Evolutionary conservation across 1,284 basidiomycete genomes (phyloP).

Genomic region (Amylostereum areolatum): DNA sequence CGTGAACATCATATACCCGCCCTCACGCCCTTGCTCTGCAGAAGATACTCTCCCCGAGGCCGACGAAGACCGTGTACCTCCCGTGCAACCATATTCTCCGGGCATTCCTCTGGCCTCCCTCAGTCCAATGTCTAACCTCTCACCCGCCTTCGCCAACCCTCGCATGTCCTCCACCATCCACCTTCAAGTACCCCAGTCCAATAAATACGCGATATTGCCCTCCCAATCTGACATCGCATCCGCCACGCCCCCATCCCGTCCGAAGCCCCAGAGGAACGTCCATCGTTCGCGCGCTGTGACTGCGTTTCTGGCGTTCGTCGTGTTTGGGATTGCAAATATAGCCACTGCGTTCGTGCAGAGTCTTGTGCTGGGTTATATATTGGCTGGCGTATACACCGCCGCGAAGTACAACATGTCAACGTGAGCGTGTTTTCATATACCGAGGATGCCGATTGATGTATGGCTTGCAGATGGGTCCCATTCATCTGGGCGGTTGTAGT

Average conservation of each 20-base stretch:
- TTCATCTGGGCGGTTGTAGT: constrained; percentile 72
- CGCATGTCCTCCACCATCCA: too few relatives aligned
- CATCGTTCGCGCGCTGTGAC: constrained; percentile 60
- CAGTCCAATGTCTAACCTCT: too few relatives aligned
- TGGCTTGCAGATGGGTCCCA: constrained; percentile 64
- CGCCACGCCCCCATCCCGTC: too few relatives aligned
- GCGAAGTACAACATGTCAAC: constrained; percentile 76
- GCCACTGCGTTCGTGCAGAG: constrained; percentile 64
- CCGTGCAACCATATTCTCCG: neutral
- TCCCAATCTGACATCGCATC: too few relatives aligned
- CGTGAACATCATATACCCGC: constrained; percentile 58
- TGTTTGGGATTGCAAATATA: constrained; percentile 50
- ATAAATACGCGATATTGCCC: too few relatives aligned
- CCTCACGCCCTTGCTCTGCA: constrained; percentile 15
- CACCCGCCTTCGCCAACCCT: too few relatives aligned
- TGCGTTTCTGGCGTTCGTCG: constrained; percentile 59
- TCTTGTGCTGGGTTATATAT: constrained; percentile 65
- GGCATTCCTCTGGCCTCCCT: too few relatives aligned
- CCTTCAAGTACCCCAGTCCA: too few relatives aligned
- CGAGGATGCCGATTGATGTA: constrained; percentile 2
- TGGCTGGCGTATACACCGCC: constrained; percentile 64
- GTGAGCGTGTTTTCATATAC: constrained; percentile 39
- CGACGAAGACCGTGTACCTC: neutral
- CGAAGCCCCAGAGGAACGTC: constrained; percentile 12
- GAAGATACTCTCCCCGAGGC: neutral